Evolutionary conservation across 768 basidiomycete genomes (phyloP).

Genomic region (Amanita rimosa): DNA sequence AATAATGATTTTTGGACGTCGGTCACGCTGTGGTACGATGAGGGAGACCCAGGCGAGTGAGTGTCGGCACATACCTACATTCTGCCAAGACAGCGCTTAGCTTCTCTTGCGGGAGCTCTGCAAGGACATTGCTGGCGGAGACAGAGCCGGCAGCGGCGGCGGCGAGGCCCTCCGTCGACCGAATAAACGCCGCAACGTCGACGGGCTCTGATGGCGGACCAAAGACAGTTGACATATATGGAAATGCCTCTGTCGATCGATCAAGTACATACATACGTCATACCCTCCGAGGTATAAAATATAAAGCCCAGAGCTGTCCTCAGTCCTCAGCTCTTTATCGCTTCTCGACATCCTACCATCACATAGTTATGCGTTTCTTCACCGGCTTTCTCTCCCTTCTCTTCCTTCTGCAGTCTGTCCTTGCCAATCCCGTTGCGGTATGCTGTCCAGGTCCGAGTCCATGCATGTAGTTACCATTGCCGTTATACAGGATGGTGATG

Average conservation of each 20-base stretch:
- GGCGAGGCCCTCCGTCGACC: conserved; percentile 15
- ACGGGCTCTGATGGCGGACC: conserved; percentile 54
- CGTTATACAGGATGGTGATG: neutral
- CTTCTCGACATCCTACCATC: neutral
- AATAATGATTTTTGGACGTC: conserved; percentile 36
- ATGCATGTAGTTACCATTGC: neutral
- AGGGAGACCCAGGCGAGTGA: neutral
- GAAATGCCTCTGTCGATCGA: neutral
- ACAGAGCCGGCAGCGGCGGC: neutral
- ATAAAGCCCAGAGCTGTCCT: conserved; percentile 6
- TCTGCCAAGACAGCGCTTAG: conserved; percentile 21
- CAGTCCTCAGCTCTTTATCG: neutral
- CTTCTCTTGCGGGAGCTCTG: conserved; percentile 3
- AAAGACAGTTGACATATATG: conserved; percentile 38
- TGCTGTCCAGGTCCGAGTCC: neutral
- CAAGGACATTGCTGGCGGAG: neutral
- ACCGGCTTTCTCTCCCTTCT: conserved; percentile 9
- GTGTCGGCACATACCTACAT: conserved; percentile 24
- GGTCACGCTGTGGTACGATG: conserved; percentile 27
- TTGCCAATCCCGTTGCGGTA: conserved; percentile 13
- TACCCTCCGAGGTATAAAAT: conserved; percentile 8
- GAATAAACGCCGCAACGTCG: conserved; percentile 33
- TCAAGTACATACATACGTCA: conserved; percentile 1
- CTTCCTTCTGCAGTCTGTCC: conserved; percentile 10
- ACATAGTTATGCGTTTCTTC: conserved; percentile 4